phyloP scores from a whole-genome alignment of 2,329 filamentous ascomycete genomes.

The Simplicillium aogashimaense region DNA sequence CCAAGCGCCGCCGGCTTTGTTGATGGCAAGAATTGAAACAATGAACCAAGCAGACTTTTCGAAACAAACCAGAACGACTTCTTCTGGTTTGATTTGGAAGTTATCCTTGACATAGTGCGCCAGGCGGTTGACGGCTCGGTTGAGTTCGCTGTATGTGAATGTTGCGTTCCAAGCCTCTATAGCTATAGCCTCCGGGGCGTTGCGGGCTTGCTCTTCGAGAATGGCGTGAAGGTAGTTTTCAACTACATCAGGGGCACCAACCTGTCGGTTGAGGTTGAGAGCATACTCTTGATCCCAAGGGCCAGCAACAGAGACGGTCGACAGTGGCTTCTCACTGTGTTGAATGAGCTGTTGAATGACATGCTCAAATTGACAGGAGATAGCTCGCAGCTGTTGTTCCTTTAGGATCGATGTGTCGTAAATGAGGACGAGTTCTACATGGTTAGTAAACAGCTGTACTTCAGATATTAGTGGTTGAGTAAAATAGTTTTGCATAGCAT shows the following conservation, averaged over 20 bases:
- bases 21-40: conserved; percentile 17
- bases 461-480: conserved; percentile 3
- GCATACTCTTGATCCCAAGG: background rate
- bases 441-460: background rate
- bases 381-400: background rate
- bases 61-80: conserved; percentile 13
- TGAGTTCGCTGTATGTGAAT: conserved; percentile 10
- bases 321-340: background rate
- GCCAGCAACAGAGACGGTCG: background rate
- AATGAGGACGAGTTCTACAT: background rate
- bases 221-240: no score
- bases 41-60: conserved; percentile 17
- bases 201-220: no score
- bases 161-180: conserved; percentile 11
- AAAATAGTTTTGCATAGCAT: conserved; percentile 4
- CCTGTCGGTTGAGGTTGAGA: background rate
- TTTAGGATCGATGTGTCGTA: conserved; percentile 1
- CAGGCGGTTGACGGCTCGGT: conserved; percentile 2
- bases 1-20: conserved; percentile 20
- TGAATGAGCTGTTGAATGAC: conserved; percentile 2
- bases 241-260: no score
- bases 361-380: conserved; percentile 3
- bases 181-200: no score
- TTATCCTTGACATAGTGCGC: background rate
- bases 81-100: conserved; percentile 2